These are phyloP conservation scores for Ceriops zippeliana DNA, from an alignment of 345 rosid genomes.

Conservation along the genomic window DNA sequence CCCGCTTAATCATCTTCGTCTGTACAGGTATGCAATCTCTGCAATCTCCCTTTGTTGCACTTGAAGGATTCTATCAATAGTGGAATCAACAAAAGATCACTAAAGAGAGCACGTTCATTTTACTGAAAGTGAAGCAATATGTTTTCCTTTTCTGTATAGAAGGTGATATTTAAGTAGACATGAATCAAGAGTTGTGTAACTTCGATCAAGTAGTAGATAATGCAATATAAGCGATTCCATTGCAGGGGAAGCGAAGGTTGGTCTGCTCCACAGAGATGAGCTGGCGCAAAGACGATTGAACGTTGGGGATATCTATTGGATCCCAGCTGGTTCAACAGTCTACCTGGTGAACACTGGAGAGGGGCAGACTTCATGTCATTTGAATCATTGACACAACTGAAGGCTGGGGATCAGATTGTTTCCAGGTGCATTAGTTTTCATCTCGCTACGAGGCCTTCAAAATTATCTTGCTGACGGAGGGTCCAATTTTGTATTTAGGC, in stretches of 20 bases:
- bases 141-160: too few species aligned
- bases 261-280: conserved; percentile 48
- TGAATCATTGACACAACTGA: conserved; percentile 69
- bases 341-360: conserved; percentile 61
- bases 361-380: conserved; percentile 64
- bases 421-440: conserved; percentile 47
- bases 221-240: neutral
- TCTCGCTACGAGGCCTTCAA: neutral
- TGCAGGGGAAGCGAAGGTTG: conserved; percentile 82
- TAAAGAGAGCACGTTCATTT: neutral
- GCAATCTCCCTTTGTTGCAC: neutral
- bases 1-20: conserved; percentile 65
- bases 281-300: conserved; percentile 51
- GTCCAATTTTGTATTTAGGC: too few species aligned
- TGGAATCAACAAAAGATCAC: neutral
- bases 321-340: conserved; percentile 75
- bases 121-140: too few species aligned
- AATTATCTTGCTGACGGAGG: neutral
- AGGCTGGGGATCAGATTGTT: conserved; percentile 54
- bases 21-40: conserved; percentile 39
- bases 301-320: conserved; percentile 57
- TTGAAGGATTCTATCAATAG: neutral
- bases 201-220: too few species aligned
- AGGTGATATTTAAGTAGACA: too few species aligned
- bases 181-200: too few species aligned